Percentiles rank a stretch among this genome's conserved stretches.
Evolutionary conservation across 306 rosid genomes (phyloP).

Genomic region (Begonia fuchsioides): DNA sequence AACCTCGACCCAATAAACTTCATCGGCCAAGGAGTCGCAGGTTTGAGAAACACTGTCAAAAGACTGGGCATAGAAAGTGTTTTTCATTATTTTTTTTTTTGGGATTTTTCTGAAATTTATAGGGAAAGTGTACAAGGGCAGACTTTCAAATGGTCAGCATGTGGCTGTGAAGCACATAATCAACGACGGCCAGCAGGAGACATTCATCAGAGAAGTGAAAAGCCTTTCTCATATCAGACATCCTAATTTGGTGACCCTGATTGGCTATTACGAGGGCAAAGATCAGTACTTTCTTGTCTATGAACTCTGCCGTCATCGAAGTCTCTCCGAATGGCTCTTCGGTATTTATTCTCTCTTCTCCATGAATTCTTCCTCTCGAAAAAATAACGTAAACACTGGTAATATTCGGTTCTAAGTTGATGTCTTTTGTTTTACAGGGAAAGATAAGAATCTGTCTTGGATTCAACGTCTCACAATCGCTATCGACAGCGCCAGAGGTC

Average conservation of each 20-base stretch:
- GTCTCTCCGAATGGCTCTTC: constrained; percentile 62
- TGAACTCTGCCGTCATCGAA: constrained; percentile 50
- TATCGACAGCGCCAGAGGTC: constrained; percentile 44
- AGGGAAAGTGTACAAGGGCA: constrained; percentile 51
- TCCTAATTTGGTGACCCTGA: constrained; percentile 20
- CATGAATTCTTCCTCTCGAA: too few relatives aligned
- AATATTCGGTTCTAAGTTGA: too few relatives aligned
- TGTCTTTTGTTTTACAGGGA: constrained; percentile 15
- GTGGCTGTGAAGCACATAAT: constrained; percentile 53
- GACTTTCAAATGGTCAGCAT: constrained; percentile 31
- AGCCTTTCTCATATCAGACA: constrained; percentile 47
- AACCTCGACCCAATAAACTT: constrained; percentile 29
- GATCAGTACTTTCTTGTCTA: constrained; percentile 56
- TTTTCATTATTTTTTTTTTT: too few relatives aligned
- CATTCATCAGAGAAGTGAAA: constrained; percentile 48
- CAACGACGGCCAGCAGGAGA: constrained; percentile 36
- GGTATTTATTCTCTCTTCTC: constrained; percentile 14
- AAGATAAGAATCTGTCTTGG: constrained; percentile 42
- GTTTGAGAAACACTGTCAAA: constrained; percentile 18
- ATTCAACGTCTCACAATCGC: constrained; percentile 43
- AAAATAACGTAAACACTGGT: too few relatives aligned
- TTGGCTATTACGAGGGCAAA: constrained; percentile 28
- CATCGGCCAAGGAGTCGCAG: constrained; percentile 57
- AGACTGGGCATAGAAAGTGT: not conserved
- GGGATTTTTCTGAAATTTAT: not conserved